A percentile compares a stretch with the other conserved stretches of the same genome.
phyloP scores from a whole-genome alignment of 2,329 filamentous ascomycete species.

The Diaporthe capsici region DNA sequence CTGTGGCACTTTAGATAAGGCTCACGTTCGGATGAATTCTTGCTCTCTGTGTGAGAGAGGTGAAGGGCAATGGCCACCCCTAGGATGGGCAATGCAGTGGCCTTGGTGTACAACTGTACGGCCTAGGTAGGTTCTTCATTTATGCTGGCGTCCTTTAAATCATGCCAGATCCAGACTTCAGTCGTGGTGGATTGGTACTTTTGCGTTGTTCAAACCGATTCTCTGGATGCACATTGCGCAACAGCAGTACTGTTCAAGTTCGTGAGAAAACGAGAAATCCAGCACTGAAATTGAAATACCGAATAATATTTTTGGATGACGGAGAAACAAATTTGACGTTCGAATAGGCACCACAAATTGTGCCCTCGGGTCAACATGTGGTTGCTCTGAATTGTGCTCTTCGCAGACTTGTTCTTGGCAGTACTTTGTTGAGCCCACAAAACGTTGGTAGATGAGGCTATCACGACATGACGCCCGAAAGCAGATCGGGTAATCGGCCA shows the following conservation, averaged over 20 bases:
- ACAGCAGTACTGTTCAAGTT: no score
- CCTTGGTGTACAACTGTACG: no score
- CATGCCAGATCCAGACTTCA: background rate
- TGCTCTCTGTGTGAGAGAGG: background rate
- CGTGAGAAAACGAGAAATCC: no score
- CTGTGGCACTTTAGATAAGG: background rate
- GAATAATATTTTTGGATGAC: no score
- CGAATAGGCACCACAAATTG: background rate
- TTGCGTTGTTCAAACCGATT: background rate
- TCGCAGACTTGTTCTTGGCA: background rate
- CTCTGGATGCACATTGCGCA: background rate
- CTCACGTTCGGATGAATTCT: background rate
- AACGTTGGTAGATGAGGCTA: background rate
- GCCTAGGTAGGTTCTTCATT: no score
- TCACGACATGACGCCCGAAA: background rate
- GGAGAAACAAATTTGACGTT: rapidly evolving
- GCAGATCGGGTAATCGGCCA: conserved; percentile 21
- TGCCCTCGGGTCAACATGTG: background rate
- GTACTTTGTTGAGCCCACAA: no score
- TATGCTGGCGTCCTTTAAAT: no score
- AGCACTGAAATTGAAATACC: background rate
- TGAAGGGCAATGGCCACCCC: no score
- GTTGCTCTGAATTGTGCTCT: background rate
- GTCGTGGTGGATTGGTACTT: background rate
- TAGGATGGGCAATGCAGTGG: no score